Conservation (phyloP, 2,329 filamentous ascomycete genomes). For the Emergomyces orientalis region DNA sequence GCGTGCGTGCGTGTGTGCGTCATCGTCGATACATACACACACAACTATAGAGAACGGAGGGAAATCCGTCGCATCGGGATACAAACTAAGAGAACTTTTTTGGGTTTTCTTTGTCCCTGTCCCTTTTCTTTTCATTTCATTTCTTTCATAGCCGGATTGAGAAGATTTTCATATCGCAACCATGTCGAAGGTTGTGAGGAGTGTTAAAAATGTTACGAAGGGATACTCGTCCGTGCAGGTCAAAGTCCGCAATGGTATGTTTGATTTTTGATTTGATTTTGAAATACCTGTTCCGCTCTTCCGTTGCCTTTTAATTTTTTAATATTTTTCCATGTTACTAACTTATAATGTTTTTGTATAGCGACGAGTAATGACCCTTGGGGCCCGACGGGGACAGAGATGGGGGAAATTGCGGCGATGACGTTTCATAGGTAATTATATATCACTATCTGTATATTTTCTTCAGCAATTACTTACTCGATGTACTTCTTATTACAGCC, state of each 20-base stretch:
- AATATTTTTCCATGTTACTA: not conserved
- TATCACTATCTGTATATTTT: not conserved
- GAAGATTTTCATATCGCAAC: conserved; percentile 1
- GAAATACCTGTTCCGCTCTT: not conserved
- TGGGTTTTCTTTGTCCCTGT: not conserved
- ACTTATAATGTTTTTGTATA: conserved; percentile 33
- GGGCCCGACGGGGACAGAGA: conserved; percentile 95
- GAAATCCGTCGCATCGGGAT: not conserved
- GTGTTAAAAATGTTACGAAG: conserved; percentile 99
- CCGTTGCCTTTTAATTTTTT: not conserved
- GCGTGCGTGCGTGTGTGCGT: not conserved
- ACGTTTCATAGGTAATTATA: conserved; percentile 85
- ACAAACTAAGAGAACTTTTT: not conserved
- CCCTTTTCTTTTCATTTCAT: not conserved
- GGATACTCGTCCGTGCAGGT: conserved; percentile 94
- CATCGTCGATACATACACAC: not conserved
- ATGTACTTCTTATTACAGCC: conserved; percentile 43
- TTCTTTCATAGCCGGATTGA: not conserved
- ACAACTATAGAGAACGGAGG: not conserved
- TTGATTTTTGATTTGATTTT: not conserved
- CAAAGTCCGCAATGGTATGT: conserved; percentile 92
- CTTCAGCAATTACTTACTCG: not conserved
- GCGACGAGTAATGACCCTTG: conserved; percentile 98
- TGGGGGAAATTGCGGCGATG: conserved; percentile 96
- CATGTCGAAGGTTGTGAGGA: conserved; percentile 97